Evolutionary conservation across 257 asterid genomes (phyloP).

Genomic region (Solanum appendiculatum): DNA sequence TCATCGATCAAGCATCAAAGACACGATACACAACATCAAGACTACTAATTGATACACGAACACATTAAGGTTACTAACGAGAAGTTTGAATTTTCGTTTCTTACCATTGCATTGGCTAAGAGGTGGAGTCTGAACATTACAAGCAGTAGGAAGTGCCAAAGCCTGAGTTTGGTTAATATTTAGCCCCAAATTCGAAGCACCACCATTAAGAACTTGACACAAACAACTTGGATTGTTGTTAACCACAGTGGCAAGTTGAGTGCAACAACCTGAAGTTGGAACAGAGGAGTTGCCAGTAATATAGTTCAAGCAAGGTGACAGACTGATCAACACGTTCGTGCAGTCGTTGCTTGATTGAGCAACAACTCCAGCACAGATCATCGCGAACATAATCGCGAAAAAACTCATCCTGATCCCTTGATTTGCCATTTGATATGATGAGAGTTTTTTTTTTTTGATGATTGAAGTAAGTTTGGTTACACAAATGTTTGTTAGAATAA

Average conservation of each 20-base stretch:
- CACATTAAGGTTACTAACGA: neutral
- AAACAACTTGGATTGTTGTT: slow-evolving; percentile 56
- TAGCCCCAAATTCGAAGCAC: slow-evolving; percentile 27
- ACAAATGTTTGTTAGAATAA: neutral
- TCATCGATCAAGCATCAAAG: neutral
- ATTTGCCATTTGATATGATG: slow-evolving; percentile 22
- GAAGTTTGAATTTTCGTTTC: neutral
- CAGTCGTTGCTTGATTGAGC: slow-evolving; percentile 69
- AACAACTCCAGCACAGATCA: slow-evolving; percentile 19
- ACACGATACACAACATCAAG: neutral
- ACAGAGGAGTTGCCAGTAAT: slow-evolving; percentile 47
- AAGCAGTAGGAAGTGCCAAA: slow-evolving; percentile 54
- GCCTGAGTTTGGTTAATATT: slow-evolving; percentile 75
- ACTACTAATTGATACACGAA: neutral
- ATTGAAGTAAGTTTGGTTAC: neutral
- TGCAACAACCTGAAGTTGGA: slow-evolving; percentile 62
- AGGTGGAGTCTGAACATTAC: slow-evolving; percentile 66
- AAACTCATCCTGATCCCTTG: slow-evolving; percentile 17
- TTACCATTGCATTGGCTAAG: slow-evolving; percentile 54
- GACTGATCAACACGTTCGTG: slow-evolving; percentile 58
- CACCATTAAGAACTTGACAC: slow-evolving; percentile 65
- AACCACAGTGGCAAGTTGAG: slow-evolving; percentile 59
- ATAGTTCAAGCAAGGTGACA: slow-evolving; percentile 85
- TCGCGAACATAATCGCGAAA: slow-evolving; percentile 18
- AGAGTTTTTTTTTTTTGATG: neutral